These are phyloP conservation scores for Lachnellula arida DNA, from an alignment of 2,329 filamentous ascomycete species.

Conservation along the genomic window DNA sequence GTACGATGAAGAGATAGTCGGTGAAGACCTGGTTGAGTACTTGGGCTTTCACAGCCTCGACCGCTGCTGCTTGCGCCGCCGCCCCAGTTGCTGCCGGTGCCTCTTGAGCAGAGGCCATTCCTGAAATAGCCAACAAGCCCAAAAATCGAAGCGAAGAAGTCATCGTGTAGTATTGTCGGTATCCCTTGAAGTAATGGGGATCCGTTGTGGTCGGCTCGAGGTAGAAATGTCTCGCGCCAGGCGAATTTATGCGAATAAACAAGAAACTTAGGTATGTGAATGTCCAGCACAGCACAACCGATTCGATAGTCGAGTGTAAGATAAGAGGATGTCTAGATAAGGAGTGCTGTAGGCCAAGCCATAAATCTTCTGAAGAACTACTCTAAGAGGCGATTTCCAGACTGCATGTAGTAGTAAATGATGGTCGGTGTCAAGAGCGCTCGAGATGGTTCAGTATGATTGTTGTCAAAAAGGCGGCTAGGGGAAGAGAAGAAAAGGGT, in stretches of 20 bases:
- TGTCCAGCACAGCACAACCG: slow-evolving; percentile 24
- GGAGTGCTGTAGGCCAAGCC: background rate
- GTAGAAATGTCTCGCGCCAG: background rate
- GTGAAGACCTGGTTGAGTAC: slow-evolving; percentile 49
- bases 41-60: slow-evolving; percentile 19
- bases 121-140: slow-evolving; percentile 19
- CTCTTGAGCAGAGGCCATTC: slow-evolving; percentile 15
- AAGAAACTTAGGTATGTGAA: slow-evolving; percentile 8
- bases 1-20: slow-evolving; percentile 57
- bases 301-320: slow-evolving; percentile 1
- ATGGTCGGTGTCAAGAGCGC: background rate
- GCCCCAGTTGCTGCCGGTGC: slow-evolving; percentile 14
- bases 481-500: background rate
- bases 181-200: background rate
- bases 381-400: background rate
- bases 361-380: background rate
- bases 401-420: background rate
- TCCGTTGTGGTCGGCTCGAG: background rate
- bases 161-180: slow-evolving; percentile 13
- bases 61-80: slow-evolving; percentile 8
- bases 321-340: slow-evolving; percentile 5
- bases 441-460: background rate
- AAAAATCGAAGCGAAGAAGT: slow-evolving; percentile 18
- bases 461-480: background rate
- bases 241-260: background rate